Evolutionary conservation across 108 stramenopile species (phyloP), one percentile per base, ranked within the genome.

Genomic region (Stephanodiscus minutulus): DNA sequence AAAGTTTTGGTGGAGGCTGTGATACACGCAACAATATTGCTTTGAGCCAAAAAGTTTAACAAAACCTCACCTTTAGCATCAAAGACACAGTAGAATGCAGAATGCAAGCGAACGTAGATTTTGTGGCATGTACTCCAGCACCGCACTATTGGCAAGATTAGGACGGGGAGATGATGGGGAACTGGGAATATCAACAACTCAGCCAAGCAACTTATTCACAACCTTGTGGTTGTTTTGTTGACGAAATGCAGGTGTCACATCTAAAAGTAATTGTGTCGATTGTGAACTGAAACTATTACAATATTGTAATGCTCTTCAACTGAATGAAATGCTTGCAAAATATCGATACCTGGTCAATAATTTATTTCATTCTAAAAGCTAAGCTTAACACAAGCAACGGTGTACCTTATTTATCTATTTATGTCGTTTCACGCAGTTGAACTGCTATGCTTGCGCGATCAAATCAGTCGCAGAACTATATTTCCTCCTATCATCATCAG

Each of bases 401-500:
- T 18, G 3, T 39, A 61, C 28, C 28, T 12, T 21, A 61, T 37
- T 20, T 29, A 52, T 24, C 24, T 52, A 21, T 56, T 56, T 28
- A 56, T 33, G 3, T 33, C 17, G 52, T 31, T 58, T 58, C 31
- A 15, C 0, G 43, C 43, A 44, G 15, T 15, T 31, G 12, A 22
- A 0, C 57, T 53, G 52, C 60, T 76, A 76, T 68, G 60, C 68
- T 57, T 68, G 63, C 29, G 61, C 68, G 52, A 77, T 77, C 39
- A 77, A 35, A 47, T 85, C 81, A 15, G 22, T 58, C 24, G 62
- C 82, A 67, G 77, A 79, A 15, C 68, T 28, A 70, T 76, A 56
- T 11, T 49, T 64, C 21, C 47, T 62, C 61, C 82, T 78, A 44
- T 92, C 89, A 10, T 84, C 86, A n/a, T 86, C 83, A 10, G 87